phyloP scores from a whole-genome alignment of 306 rosid species.

The Cicer bijugum region DNA sequence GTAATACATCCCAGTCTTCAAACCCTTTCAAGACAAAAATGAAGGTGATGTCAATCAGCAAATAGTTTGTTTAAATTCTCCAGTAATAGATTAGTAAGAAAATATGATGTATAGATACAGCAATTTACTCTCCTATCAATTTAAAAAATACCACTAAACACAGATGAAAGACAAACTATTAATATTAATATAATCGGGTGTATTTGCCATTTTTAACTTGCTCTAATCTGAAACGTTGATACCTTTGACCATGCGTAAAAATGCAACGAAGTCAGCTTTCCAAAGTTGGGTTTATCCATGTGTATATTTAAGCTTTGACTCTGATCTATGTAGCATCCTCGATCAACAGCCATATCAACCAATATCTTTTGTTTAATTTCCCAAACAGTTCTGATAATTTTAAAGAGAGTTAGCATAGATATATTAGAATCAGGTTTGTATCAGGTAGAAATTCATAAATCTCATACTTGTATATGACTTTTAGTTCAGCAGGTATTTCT shows the following conservation, averaged over 20 bases:
- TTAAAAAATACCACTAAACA: too few species aligned
- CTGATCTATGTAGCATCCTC: constrained; percentile 89
- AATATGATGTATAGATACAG: too few species aligned
- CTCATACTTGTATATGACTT: constrained; percentile 76
- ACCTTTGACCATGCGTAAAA: constrained; percentile 96
- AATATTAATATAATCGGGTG: too few species aligned
- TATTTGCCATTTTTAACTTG: too few species aligned
- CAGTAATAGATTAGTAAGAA: background rate
- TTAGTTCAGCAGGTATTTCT: constrained; percentile 71
- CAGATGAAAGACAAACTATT: too few species aligned
- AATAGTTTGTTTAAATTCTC: background rate
- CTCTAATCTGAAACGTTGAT: background rate
- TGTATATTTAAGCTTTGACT: constrained; percentile 93
- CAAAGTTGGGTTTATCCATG: constrained; percentile 90
- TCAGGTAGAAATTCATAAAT: constrained; percentile 2
- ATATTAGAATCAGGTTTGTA: background rate
- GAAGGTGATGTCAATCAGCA: background rate
- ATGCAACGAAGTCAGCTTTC: constrained; percentile 87
- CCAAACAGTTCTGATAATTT: constrained; percentile 80
- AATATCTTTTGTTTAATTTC: constrained; percentile 89
- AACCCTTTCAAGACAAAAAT: constrained; percentile 54
- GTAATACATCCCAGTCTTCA: constrained; percentile 90
- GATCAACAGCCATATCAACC: constrained; percentile 92
- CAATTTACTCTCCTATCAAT: too few species aligned
- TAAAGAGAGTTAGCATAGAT: constrained; percentile 42